Percentiles rank a stretch among this genome's conserved stretches.
These are phyloP conservation scores for Theileria sp. DNA, from an alignment of 169 alveolate genomes.

Conservation along the genomic window DNA sequence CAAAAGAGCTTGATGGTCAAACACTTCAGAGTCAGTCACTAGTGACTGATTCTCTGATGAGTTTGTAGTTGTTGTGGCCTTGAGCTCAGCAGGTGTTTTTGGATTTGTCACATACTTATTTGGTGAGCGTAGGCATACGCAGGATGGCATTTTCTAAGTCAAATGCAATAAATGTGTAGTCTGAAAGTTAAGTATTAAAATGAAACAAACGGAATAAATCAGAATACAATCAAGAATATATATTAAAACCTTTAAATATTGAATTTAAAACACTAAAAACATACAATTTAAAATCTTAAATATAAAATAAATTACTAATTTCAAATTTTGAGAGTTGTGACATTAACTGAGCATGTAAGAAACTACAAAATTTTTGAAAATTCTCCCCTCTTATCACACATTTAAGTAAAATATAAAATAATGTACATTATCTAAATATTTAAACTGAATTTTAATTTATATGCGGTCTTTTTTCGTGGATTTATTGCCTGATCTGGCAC, in stretches of 20 bases:
- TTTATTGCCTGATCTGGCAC: background rate
- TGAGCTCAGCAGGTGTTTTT: background rate
- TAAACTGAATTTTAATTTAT: background rate
- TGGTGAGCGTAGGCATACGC: background rate
- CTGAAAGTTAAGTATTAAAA: background rate
- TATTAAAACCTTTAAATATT: background rate
- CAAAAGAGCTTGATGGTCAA: slow-evolving; percentile 21
- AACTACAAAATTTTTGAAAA: background rate
- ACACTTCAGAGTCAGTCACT: slow-evolving; percentile 32
- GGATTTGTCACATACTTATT: background rate
- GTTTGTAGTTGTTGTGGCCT: background rate
- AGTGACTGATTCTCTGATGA: slow-evolving; percentile 3
- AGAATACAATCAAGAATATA: background rate
- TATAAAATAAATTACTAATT: background rate
- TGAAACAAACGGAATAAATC: background rate
- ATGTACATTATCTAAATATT: background rate
- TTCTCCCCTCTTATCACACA: background rate
- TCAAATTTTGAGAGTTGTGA: background rate
- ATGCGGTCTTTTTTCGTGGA: background rate
- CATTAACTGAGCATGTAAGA: slow-evolving; percentile 6
- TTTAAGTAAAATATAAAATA: background rate
- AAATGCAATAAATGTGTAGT: slow-evolving; percentile 1
- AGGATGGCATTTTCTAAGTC: background rate
- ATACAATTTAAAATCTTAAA: background rate
- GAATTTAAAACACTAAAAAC: background rate